Conservation (phyloP, 2,329 filamentous ascomycete species). For the Fusarium armeniacum region DNA sequence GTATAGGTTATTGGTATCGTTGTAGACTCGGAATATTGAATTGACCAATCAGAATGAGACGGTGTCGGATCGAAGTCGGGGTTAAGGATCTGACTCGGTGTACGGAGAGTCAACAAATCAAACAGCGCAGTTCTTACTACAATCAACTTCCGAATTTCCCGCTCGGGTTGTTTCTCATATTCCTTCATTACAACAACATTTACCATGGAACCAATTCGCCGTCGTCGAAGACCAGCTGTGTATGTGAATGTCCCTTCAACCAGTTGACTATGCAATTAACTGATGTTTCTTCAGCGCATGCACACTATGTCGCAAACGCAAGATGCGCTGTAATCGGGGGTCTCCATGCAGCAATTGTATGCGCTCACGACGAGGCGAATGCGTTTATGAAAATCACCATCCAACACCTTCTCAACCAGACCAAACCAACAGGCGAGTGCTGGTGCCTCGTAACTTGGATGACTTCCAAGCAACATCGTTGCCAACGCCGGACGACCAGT, state of each 20-base stretch:
- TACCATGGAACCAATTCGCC: conserved; percentile 43
- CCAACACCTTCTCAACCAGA: neutral
- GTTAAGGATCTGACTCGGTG: conserved; percentile 1
- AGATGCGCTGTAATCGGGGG: conserved; percentile 60
- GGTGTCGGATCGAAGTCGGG: neutral
- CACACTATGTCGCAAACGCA: conserved; percentile 59
- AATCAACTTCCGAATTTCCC: conserved; percentile 5
- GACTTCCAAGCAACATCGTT: neutral
- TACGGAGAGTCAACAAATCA: conserved; percentile 23
- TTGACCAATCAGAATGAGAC: neutral
- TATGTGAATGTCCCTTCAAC: too few species aligned
- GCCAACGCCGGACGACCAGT: conserved; percentile 7
- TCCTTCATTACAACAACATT: neutral
- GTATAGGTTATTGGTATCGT: neutral
- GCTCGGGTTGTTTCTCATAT: neutral
- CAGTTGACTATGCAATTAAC: too few species aligned
- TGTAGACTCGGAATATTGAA: fast-evolving
- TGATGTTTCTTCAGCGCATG: conserved; percentile 53
- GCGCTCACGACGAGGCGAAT: conserved; percentile 54
- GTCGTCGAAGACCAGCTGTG: conserved; percentile 51
- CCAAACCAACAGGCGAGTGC: neutral
- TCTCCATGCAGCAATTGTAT: conserved; percentile 60
- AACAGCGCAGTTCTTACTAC: conserved; percentile 16
- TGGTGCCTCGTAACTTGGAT: neutral
- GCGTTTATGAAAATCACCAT: conserved; percentile 52